These are phyloP conservation scores for Aspergillus asperescens DNA, from an alignment of 495 filamentous ascomycete species.

Conservation along the genomic window DNA sequence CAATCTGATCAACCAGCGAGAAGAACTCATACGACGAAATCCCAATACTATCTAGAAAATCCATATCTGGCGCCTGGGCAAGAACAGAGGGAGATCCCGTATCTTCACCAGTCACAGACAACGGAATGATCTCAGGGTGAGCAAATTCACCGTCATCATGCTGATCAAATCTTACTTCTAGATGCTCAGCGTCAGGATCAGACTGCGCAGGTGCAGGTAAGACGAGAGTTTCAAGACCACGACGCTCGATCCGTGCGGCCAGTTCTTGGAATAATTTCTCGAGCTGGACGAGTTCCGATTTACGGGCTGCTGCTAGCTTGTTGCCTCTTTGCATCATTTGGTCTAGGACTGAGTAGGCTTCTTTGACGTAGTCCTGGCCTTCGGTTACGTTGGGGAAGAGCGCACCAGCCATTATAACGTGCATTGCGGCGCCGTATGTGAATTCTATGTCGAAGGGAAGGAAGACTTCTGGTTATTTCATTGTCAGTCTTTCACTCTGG, in stretches of 20 bases:
- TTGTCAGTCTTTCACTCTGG: not conserved
- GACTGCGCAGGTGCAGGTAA: not conserved
- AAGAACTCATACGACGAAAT: conserved; percentile 31
- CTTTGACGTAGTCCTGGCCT: conserved; percentile 14
- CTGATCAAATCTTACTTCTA: not conserved
- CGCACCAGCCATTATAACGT: conserved; percentile 27
- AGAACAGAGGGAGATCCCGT: no score
- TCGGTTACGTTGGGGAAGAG: conserved; percentile 26
- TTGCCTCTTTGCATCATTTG: conserved; percentile 35
- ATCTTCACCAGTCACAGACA: not conserved
- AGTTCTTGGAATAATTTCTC: conserved; percentile 25
- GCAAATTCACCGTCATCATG: not conserved
- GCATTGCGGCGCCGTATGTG: conserved; percentile 31
- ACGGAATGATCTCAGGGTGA: not conserved
- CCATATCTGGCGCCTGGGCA: conserved; percentile 8
- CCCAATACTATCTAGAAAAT: conserved; percentile 27
- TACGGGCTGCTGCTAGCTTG: conserved; percentile 25
- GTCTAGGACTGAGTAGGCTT: conserved; percentile 28
- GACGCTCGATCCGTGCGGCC: not conserved
- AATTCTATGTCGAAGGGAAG: conserved; percentile 38
- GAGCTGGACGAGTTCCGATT: conserved; percentile 23
- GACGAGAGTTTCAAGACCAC: not conserved
- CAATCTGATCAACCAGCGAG: conserved; percentile 27
- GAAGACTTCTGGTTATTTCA: conserved; percentile 28
- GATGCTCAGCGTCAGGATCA: not conserved